These are phyloP conservation scores for Populus tremula DNA, from an alignment of 345 rosid species.

Conservation along the genomic window DNA sequence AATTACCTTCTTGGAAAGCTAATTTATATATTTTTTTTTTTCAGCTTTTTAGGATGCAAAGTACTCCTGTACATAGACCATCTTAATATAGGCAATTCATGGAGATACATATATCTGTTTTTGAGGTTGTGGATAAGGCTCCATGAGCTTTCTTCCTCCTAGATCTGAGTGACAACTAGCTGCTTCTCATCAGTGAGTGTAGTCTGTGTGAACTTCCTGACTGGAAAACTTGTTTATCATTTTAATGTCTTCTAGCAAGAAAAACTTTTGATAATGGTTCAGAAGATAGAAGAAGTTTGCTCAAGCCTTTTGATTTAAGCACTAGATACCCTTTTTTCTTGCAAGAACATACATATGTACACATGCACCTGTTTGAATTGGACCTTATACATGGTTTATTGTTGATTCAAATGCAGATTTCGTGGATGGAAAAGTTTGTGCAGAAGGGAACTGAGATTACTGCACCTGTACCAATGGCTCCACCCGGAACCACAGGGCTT, in stretches of 20 bases:
- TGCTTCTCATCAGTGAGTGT: neutral
- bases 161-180: slow-evolving; percentile 1
- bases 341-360: slow-evolving; percentile 8
- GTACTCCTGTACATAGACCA: neutral
- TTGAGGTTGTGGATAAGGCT: neutral
- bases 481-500: slow-evolving; percentile 92
- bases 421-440: slow-evolving; percentile 99
- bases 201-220: neutral
- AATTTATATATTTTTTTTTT: neutral
- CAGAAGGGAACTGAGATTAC: slow-evolving; percentile 90
- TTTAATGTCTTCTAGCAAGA: neutral
- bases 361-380: neutral
- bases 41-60: neutral
- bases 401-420: slow-evolving; percentile 56
- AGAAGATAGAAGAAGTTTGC: neutral
- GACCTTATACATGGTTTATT: slow-evolving; percentile 5
- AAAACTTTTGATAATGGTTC: neutral
- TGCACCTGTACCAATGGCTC: slow-evolving; percentile 98
- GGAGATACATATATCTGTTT: neutral
- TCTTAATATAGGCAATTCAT: neutral
- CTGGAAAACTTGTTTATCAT: neutral
- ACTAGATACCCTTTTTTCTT: neutral
- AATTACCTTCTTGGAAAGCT: neutral
- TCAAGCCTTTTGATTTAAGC: neutral
- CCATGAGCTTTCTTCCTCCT: neutral